Evolutionary conservation across 352 stramenopile genomes (phyloP), one percentile per base, ranked within the genome.

Genomic region (Pythium brassicae): DNA sequence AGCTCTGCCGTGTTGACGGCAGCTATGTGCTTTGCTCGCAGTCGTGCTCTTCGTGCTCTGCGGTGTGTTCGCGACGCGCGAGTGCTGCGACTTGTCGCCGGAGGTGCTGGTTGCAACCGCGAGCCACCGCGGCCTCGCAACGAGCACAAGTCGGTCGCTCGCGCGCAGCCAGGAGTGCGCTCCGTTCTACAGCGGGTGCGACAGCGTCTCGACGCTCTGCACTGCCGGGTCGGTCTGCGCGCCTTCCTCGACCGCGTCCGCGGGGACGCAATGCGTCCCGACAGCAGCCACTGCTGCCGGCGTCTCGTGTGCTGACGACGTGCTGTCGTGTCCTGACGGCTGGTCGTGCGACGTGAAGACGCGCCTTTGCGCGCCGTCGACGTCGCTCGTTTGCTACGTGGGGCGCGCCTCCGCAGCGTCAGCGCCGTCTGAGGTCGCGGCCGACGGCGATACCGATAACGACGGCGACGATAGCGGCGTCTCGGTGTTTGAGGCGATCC

Each of bases 331-430:
- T 32, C 57, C 74, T 2, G 46, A 37, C 10, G 69, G 74, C 22
- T 83, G 71, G 68, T 51, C 34, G 1, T 83, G 74, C 43, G 62
- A 56, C 40, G 3, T 25, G 26, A 47, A 43, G 26, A 63, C 47
- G 20, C 34, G 51, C 9, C 26, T 53, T 26, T 83, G 74, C 42
- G 42, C 51, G 12, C 66, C 68, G 29, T 53, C 61, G 26, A 57
- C 63, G 34, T 67, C 60, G 11, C 66, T 74, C 7, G 56, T 83
- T 11, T 83, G 74, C 40, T 78, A 80, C 42, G 19, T 83, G 14
- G 52, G 63, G 9, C 17, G 25, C 11, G 32, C 2, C 7, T 43
- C 5, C 8, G 27, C 3, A 15, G 37, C 5, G 34, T 56, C 29
- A 3, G 27, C 29, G 14, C 32, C 45, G 17, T 55, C 29, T 9